Base-by-base conservation (phyloP, 768 basidiomycete species). In the Mycena olivaceomarginata region DNA sequence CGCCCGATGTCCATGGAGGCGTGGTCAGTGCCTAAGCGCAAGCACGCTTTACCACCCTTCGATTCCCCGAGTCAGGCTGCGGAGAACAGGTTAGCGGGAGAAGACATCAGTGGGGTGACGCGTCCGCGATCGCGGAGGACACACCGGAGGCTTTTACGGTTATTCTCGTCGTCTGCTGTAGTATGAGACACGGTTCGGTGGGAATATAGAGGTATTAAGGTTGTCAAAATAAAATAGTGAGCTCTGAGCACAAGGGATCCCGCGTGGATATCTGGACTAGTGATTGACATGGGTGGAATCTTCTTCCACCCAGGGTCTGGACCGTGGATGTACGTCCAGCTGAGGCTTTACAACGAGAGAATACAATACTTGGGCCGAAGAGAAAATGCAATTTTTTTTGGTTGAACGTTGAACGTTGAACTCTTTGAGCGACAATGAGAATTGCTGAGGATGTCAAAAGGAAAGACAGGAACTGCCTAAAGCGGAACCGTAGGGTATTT, bases 1-100 rank as follows among this genome's bases (percentile, higher is more conserved):
- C 59, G 73, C 73, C 67, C 67, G 73, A 68, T 64, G 56, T 60
- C 57, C 73, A 74, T 74, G 73, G 73, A 74, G 16, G 73, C 18
- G 12, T 41, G 8, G 67, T 74, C 67, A 74, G 48, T 67, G 45
- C 64, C 18, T 45, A 22, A 40, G 40, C 25, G 8, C 40, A 22
- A 46, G 25, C 39, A 12, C 7, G 6, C 10, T 8, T 15, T 5
- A 11, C 1, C 43, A 15, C 11, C 9, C 51, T 64, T 72, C 72
- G 41, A 64, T 75, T 75, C 68, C 66, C 63, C 74, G 74, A 70
- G 68, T 57, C 68, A 70, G 15, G 31, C 39, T 48, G 72, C 39
- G 53, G 16, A 13, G 57, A 74, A 43, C 5, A 62, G 56, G 25
- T 2, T 3, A 40, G 74, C 74, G 74, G 74, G 68, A 75, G 74